phyloP scores from a whole-genome alignment of 495 filamentous ascomycete species.

The Aspergillus panamensis region DNA sequence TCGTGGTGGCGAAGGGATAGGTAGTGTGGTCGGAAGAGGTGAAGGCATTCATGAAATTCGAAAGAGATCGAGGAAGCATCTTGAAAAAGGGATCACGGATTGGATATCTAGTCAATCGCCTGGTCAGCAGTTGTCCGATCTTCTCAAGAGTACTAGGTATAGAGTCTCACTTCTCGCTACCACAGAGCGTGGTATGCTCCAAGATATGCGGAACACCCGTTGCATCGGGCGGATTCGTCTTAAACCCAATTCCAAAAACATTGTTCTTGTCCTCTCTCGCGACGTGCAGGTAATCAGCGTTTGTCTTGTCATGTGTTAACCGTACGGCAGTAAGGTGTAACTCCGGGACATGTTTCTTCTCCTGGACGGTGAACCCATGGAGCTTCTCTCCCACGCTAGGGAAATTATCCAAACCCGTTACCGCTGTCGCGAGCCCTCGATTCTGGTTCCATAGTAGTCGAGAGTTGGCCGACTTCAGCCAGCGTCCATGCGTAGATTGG shows the following conservation, averaged over 20 bases:
- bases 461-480: constrained; percentile 18
- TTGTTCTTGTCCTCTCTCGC: constrained; percentile 95
- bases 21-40: constrained; percentile 95
- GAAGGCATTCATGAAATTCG: constrained; percentile 99
- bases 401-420: constrained; percentile 67
- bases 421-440: constrained; percentile 57
- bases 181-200: constrained; percentile 94
- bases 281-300: constrained; percentile 92
- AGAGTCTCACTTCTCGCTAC: constrained; percentile 77
- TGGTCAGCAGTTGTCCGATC: constrained; percentile 8
- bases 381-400: constrained; percentile 78
- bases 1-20: constrained; percentile 98
- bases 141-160: no score
- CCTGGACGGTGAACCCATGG: constrained; percentile 86
- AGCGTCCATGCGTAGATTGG: constrained; percentile 22
- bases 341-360: constrained; percentile 88
- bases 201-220: constrained; percentile 96
- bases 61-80: constrained; percentile 95
- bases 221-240: constrained; percentile 95
- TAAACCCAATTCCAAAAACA: constrained; percentile 98
- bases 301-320: constrained; percentile 86
- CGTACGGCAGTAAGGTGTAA: constrained; percentile 87
- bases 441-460: constrained; percentile 43
- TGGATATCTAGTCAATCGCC: constrained; percentile 62
- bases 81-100: constrained; percentile 99